Evolutionary conservation across 176 grass and related monocot genomes (phyloP).

Genomic region (Elaeis guineensis): DNA sequence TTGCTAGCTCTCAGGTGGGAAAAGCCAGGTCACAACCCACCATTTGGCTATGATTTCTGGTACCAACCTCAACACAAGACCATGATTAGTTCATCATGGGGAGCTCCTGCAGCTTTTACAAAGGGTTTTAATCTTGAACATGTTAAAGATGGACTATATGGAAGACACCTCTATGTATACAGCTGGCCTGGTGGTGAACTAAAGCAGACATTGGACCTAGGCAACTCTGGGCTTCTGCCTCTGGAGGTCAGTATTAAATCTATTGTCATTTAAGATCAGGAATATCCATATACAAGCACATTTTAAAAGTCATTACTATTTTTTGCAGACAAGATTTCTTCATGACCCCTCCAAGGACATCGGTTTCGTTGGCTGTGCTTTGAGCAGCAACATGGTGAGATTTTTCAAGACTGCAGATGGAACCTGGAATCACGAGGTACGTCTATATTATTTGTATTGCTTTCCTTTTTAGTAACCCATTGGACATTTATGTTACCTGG

Average conservation of each 20-base stretch:
- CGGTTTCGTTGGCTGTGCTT: slow-evolving; percentile 78
- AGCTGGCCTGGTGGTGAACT: slow-evolving; percentile 89
- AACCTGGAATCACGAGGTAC: slow-evolving; percentile 84
- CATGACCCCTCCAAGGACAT: slow-evolving; percentile 96
- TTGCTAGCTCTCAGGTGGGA: slow-evolving; percentile 57
- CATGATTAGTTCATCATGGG: slow-evolving; percentile 98
- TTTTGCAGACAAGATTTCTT: slow-evolving; percentile 77
- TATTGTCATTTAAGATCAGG: too few relatives aligned
- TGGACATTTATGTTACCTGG: neutral
- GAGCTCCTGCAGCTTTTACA: slow-evolving; percentile 60
- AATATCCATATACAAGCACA: neutral
- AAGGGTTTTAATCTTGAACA: slow-evolving; percentile 79
- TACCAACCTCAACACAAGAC: slow-evolving; percentile 91
- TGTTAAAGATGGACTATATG: slow-evolving; percentile 84
- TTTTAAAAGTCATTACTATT: neutral
- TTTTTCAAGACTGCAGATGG: slow-evolving; percentile 80
- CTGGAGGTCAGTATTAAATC: slow-evolving; percentile 47
- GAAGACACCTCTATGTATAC: slow-evolving; percentile 78
- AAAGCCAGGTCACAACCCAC: slow-evolving; percentile 70
- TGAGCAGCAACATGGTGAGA: slow-evolving; percentile 90
- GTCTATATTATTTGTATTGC: neutral
- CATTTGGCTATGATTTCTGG: slow-evolving; percentile 96
- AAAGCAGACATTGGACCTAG: slow-evolving; percentile 74
- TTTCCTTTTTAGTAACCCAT: neutral
- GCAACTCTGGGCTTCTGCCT: slow-evolving; percentile 61